These are phyloP conservation scores for Tylopilus felleus DNA, from an alignment of 768 basidiomycete species.

Conservation along the genomic window DNA sequence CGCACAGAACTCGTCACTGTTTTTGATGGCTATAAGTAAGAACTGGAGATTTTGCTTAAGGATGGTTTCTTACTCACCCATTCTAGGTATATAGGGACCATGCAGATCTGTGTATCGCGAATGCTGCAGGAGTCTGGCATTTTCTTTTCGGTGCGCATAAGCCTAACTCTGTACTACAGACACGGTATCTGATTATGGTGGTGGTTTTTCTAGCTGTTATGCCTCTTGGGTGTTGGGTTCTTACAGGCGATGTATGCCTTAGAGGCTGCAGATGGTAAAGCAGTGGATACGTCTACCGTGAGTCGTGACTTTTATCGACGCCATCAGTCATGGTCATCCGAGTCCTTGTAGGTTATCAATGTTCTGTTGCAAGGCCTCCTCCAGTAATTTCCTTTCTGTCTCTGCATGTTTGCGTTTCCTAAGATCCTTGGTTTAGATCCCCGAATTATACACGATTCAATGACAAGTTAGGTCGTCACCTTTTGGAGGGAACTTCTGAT, in stretches of 20 bases:
- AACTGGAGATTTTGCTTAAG: not conserved
- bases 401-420: not conserved
- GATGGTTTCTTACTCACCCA: not conserved
- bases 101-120: constrained; percentile 90
- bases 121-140: constrained; percentile 94
- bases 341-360: constrained; percentile 54
- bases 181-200: not conserved
- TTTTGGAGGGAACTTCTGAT: not conserved
- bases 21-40: constrained; percentile 78
- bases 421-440: constrained; percentile 38
- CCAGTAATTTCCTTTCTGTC: constrained; percentile 44
- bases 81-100: constrained; percentile 76
- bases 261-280: constrained; percentile 83
- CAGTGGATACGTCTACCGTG: constrained; percentile 51
- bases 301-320: constrained; percentile 16
- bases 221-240: constrained; percentile 81
- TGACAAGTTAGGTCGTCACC: constrained; percentile 36
- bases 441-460: constrained; percentile 64
- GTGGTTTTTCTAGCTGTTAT: constrained; percentile 54
- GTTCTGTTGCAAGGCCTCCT: constrained; percentile 75
- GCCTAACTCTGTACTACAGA: not conserved
- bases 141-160: constrained; percentile 72
- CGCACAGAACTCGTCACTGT: constrained; percentile 68
- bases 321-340: not conserved
- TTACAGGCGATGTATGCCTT: constrained; percentile 84